A percentile compares a stretch with the other conserved stretches of the same genome.
Conservation (phyloP, 1,284 basidiomycete species). For the Hemileia vastatrix region DNA sequence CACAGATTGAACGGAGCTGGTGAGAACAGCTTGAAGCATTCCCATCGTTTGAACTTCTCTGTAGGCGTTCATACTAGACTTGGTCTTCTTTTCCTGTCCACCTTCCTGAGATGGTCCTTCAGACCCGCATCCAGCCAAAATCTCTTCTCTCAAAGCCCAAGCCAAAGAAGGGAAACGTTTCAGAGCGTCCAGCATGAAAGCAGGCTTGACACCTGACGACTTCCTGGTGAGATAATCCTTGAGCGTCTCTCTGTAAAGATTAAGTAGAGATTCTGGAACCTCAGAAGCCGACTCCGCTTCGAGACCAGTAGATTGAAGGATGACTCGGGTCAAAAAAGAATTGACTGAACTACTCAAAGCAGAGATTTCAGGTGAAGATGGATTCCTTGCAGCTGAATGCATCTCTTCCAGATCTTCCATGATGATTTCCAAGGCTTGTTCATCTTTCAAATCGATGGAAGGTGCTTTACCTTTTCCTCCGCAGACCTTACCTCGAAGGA, state of each 20-base stretch:
- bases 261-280: conserved; percentile 23
- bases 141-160: neutral
- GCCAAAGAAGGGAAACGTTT: conserved; percentile 3
- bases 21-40: conserved; percentile 6
- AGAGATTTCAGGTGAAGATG: conserved; percentile 16
- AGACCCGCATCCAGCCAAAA: neutral
- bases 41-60: conserved; percentile 8
- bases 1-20: neutral
- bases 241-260: neutral
- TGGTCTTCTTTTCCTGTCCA: neutral
- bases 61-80: conserved; percentile 4
- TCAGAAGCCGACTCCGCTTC: conserved; percentile 5
- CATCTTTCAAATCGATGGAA: conserved; percentile 25
- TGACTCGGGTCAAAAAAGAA: conserved; percentile 9
- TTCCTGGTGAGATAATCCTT: conserved; percentile 9
- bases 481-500: conserved; percentile 33
- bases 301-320: neutral
- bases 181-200: neutral
- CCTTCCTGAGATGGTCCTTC: neutral
- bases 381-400: conserved; percentile 28
- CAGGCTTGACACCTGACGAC: conserved; percentile 1
- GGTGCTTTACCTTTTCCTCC: conserved; percentile 28
- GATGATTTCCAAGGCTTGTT: conserved; percentile 7
- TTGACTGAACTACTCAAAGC: conserved; percentile 5
- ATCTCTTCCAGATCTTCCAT: conserved; percentile 28